phyloP scores from a whole-genome alignment of 176 grass and related monocot species.

The Poa annua region DNA sequence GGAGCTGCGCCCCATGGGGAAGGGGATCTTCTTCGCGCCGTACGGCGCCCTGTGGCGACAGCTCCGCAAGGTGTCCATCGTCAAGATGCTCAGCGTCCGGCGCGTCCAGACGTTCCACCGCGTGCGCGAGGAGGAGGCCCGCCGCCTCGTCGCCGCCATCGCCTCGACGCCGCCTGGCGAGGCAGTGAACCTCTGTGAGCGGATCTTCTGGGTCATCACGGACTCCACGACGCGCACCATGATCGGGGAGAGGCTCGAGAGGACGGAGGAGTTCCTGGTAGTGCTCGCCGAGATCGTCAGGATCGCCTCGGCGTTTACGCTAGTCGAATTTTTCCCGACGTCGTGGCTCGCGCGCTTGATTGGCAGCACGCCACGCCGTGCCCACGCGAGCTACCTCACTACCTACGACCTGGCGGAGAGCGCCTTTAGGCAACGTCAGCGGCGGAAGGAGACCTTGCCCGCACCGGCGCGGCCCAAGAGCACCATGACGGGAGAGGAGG shows the following conservation, averaged over 20 bases:
- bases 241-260: slow-evolving; percentile 40
- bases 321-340: background rate
- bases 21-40: slow-evolving; percentile 1
- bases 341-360: background rate
- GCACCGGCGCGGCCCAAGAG: background rate
- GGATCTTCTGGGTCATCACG: background rate
- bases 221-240: slow-evolving; percentile 24
- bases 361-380: background rate
- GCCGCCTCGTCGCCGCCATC: background rate
- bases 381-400: background rate
- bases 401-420: slow-evolving; percentile 34
- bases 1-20: background rate
- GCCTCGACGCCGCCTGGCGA: background rate
- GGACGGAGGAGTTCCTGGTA: slow-evolving; percentile 20
- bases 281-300: background rate
- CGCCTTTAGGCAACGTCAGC: slow-evolving; percentile 24
- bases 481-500: background rate
- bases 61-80: slow-evolving; percentile 18
- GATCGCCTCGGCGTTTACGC: background rate
- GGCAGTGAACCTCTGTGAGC: background rate
- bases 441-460: background rate
- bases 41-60: slow-evolving; percentile 29
- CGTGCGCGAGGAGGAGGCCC: slow-evolving; percentile 15
- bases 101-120: slow-evolving; percentile 7
- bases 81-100: slow-evolving; percentile 21